phyloP scores from a whole-genome alignment of 192 early-diverging fungal species.

The Spizellomyces sp. region DNA sequence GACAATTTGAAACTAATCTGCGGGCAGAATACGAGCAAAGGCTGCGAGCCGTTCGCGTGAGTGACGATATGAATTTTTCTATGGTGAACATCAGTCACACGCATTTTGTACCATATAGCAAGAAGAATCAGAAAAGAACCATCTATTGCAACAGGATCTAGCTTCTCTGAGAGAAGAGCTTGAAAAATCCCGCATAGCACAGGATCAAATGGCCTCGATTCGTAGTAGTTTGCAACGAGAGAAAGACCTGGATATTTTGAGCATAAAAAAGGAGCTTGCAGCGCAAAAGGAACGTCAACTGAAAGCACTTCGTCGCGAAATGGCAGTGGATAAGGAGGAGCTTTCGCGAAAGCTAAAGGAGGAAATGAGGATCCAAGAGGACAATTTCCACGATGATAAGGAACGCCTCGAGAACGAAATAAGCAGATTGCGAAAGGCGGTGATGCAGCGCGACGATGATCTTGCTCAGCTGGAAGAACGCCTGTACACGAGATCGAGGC shows the following conservation, averaged over 20 bases:
- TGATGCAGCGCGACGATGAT: conserved; percentile 19
- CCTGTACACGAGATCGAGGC: neutral
- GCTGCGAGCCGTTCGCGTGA: neutral
- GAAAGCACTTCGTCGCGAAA: conserved; percentile 33
- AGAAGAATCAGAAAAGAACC: conserved; percentile 5
- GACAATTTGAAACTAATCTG: neutral
- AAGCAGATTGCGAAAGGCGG: neutral
- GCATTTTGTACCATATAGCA: neutral
- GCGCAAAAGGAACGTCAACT: conserved; percentile 50
- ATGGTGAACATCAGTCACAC: neutral
- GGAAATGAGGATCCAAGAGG: conserved; percentile 14
- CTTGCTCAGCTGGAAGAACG: conserved; percentile 12
- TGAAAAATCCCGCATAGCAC: neutral
- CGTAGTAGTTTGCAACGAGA: conserved; percentile 39
- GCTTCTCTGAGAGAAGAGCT: conserved; percentile 1
- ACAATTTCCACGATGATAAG: neutral
- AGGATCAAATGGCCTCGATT: conserved; percentile 41
- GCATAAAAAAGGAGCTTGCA: conserved; percentile 42
- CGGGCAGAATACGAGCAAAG: conserved; percentile 3
- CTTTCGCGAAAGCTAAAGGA: conserved; percentile 9
- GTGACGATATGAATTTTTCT: neutral
- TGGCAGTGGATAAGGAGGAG: conserved; percentile 25
- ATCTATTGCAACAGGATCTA: conserved; percentile 6
- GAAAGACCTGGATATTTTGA: conserved; percentile 54
- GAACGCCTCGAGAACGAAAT: conserved; percentile 22